Conservation (phyloP, 208 protist genomes). For the Trypanosoma cruzi region DNA sequence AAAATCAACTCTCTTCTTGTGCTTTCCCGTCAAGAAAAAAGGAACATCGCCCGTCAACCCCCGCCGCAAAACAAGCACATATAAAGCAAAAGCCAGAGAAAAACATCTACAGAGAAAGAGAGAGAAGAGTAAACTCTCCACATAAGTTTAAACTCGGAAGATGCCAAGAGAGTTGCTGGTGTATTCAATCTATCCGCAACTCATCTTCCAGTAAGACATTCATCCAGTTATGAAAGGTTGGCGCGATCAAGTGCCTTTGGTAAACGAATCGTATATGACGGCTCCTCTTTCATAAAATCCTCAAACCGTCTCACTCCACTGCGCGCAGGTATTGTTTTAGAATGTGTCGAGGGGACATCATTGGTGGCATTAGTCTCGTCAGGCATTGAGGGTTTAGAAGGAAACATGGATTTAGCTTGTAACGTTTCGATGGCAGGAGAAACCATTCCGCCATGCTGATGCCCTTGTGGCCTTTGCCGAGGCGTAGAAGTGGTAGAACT, state of each 20-base stretch:
- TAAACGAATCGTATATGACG: constrained; percentile 52
- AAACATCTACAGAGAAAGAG: no score
- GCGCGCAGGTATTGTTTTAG: neutral
- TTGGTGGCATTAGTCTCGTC: neutral
- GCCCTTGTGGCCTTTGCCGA: neutral
- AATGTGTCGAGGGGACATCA: neutral
- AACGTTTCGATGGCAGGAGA: constrained; percentile 11
- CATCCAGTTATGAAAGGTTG: neutral
- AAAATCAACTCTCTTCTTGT: no score
- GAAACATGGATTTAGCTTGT: neutral
- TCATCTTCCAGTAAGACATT: neutral
- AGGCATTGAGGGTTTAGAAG: neutral
- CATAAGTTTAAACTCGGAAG: no score
- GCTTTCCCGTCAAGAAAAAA: no score
- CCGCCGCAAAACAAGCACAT: no score
- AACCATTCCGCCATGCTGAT: constrained; percentile 2
- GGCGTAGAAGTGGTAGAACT: constrained; percentile 11
- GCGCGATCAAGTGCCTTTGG: constrained; percentile 13
- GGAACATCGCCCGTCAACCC: no score
- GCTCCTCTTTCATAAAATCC: constrained; percentile 74
- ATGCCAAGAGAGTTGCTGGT: neutral
- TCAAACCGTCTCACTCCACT: constrained; percentile 44
- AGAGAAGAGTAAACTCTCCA: no score
- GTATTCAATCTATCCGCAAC: neutral
- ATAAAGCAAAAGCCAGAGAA: no score